Evolutionary conservation across 1,139 yeast genomes (phyloP), one percentile per base, ranked within the genome.

Genomic region (Kluyveromyces sp.): DNA sequence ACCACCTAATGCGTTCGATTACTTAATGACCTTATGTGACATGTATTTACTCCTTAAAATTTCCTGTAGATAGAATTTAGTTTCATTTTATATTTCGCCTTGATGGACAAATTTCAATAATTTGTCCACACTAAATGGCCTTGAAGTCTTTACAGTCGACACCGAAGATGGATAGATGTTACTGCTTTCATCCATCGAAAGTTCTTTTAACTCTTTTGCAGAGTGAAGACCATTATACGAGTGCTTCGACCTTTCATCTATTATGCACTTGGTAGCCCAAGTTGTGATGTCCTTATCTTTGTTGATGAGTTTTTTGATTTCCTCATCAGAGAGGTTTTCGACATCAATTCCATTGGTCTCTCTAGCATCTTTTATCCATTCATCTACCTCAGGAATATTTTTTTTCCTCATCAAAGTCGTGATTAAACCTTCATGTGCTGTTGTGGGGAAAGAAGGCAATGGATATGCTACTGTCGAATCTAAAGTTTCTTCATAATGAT

Each of bases 381-480:
- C 86, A 47, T 82, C 88, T 1, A 90, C 95, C 55, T 89, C 97
- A 0, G 97, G 97, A 10, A 86, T 70, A 43, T 85, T 82, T 62
- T 90, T 90, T 63, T 89, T 92, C 48, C 97, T 74, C 50, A 92
- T 67, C 52, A 92, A 70, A 0, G 97, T 88, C 0, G 95, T 84
- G 47, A 90, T 69, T 42, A 90, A 70, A 1, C 87, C 87, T 59
- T 85, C 90, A 52, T 87, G 92, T 39, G 86, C 84, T 1, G 87
- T 76, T 0, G 95, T 79, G 3, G 97, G 97, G 61, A 90, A 92
- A 29, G 74, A 74, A 0, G 92, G 85, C 41, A 87, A 69, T 1
- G 97, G 97, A 59, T 79, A 90, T 3, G 81, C 90, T 43, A 85
- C 88, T 1, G 95, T 80, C 10, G 77, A 68, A 41, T 74, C 74